Base-by-base conservation (phyloP, 352 stramenopile species). In the Achlya hypogyna region DNA sequence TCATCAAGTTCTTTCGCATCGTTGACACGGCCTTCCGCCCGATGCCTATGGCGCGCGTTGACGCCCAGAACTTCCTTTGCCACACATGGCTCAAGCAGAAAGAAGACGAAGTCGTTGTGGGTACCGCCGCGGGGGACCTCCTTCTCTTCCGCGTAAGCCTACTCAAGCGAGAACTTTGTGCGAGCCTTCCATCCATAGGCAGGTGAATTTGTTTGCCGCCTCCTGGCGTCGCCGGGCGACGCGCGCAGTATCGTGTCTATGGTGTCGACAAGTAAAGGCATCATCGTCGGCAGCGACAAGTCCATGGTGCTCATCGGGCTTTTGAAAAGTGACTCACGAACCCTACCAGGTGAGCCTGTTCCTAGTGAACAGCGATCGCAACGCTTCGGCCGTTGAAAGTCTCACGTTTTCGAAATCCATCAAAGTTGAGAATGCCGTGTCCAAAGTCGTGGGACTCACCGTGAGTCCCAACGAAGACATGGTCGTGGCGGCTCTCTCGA, bases 1-100 rank as follows among this genome's bases (percentile, higher is more conserved):
- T 91, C 68, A 78, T 98, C 38, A 84, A 91, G 34, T 97, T 96
- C 73, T 97, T 96, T 42, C 80, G 90, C 31, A 75, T 98, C n/a
- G 74, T 89, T 1, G 91, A 97, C 64, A 91, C 84, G 53, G 72
- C 89, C 18, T 84, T 97, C 45, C 78, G 86, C 4, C 79, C 86
- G 31, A 87, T 97, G 75, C 87, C 89, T 29, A 91, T 76, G 58
- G 81, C 85, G 42, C 78, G 78, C 18, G 78, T 96, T 53, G 79
- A 93, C 12, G 69, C 63, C 23, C 75, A 89, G 40, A 75, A 82
- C n/a, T 89, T 97, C 29, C 72, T 90, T 2, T 82, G 79, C 38
- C 90, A 96, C 71, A 75, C 74, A 34, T 98, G 93, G 93, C 75
- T 98, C 63, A 93, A 95, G 56, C 82, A 93, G 66, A 78, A 83